A percentile compares a stretch with the other conserved stretches of the same genome.
Evolutionary conservation across 2,329 filamentous ascomycete species (phyloP).

Genomic region (Stagonosporopsis vannaccii): DNA sequence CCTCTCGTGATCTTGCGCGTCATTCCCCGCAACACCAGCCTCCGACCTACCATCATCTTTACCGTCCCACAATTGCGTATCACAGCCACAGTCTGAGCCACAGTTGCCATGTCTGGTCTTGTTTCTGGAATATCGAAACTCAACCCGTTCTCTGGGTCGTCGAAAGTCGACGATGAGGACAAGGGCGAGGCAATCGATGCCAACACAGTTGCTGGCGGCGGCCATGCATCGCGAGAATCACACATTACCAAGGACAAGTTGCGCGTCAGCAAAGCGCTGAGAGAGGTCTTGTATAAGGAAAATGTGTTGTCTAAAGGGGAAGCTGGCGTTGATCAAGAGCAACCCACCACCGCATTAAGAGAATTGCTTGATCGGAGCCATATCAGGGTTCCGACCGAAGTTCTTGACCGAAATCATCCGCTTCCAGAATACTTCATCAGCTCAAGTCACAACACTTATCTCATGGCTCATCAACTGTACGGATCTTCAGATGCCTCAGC

Average conservation of each 20-base stretch:
- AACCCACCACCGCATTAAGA: conserved; percentile 57
- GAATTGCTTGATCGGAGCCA: conserved; percentile 65
- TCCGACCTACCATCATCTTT: conserved; percentile 15
- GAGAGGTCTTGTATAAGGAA: conserved; percentile 63
- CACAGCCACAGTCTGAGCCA: conserved; percentile 20
- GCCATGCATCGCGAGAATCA: conserved; percentile 60
- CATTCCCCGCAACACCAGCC: conserved; percentile 7
- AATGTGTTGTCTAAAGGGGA: conserved; percentile 59
- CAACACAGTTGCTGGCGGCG: conserved; percentile 64
- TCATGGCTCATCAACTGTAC: conserved; percentile 73
- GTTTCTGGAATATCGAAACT: conserved; percentile 44
- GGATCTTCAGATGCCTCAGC: conserved; percentile 68
- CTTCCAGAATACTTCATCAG: conserved; percentile 76
- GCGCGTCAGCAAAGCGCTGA: conserved; percentile 66
- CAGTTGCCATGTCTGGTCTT: conserved; percentile 42
- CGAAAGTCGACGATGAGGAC: conserved; percentile 55
- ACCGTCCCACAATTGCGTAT: conserved; percentile 8
- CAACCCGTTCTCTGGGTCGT: conserved; percentile 41
- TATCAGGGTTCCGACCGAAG: conserved; percentile 61
- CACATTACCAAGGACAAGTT: conserved; percentile 62
- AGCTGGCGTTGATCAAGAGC: conserved; percentile 55
- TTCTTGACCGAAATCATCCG: conserved; percentile 66
- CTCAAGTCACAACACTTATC: conserved; percentile 77
- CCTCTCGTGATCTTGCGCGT: conserved; percentile 7
- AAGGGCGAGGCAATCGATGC: conserved; percentile 63